A percentile compares a stretch with the other conserved stretches of the same genome.
Conservation (phyloP, 306 rosid genomes). For the Cucumis sativus region Cucumber_9930_V3 NC_026657.2:13426001-13426500, state of each 20-base stretch:
- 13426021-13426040: constrained; percentile 4
- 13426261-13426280: neutral
- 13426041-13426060: neutral
- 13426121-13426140: too few species aligned
- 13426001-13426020: constrained; percentile 17
- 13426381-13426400: constrained; percentile 79
- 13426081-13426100: too few species aligned
- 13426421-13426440: constrained; percentile 77
- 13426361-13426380: constrained; percentile 71
- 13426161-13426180: too few species aligned
- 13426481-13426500: constrained; percentile 74
- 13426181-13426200: too few species aligned
- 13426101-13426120: too few species aligned
- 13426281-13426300: constrained; percentile 8
- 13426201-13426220: neutral
- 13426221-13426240: neutral
- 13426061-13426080: too few species aligned
- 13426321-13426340: constrained; percentile 80
- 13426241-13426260: constrained; percentile 5
- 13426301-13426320: constrained; percentile 54
- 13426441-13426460: constrained; percentile 74
- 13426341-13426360: constrained; percentile 81
- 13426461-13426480: constrained; percentile 50
- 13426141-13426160: too few species aligned
- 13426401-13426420: constrained; percentile 67